Conservation (phyloP, 345 rosid genomes). For the Brassica juncea region DNA sequence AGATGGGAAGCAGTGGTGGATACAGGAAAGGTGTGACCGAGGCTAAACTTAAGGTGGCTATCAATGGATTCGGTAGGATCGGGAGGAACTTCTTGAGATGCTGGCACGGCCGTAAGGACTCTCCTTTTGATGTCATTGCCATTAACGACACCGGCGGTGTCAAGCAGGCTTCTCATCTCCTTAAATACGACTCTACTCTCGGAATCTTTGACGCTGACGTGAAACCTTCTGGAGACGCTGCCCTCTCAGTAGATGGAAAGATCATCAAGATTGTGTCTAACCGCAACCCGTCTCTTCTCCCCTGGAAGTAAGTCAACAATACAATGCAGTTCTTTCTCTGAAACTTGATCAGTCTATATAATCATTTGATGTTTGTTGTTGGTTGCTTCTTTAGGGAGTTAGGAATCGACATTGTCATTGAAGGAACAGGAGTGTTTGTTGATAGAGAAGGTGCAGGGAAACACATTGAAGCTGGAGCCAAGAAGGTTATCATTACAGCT, state of each 20-base stretch:
- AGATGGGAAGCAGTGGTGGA: conserved; percentile 71
- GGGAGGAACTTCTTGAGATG: conserved; percentile 98
- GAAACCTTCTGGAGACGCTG: conserved; percentile 70
- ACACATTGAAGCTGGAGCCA: conserved; percentile 90
- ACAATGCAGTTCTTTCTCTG: conserved; percentile 26
- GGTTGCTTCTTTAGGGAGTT: conserved; percentile 55
- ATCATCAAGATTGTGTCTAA: conserved; percentile 78
- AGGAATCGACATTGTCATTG: conserved; percentile 81
- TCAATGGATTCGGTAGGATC: conserved; percentile 88
- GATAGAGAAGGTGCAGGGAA: conserved; percentile 95
- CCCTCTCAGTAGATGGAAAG: conserved; percentile 90
- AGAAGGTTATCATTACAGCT: conserved; percentile 93
- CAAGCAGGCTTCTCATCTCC: conserved; percentile 94
- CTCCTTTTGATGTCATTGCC: conserved; percentile 88
- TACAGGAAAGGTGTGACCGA: conserved; percentile 64
- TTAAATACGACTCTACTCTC: conserved; percentile 90
- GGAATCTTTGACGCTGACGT: conserved; percentile 92
- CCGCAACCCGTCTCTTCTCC: conserved; percentile 76
- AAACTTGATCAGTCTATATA: neutral
- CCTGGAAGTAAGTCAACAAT: conserved; percentile 75
- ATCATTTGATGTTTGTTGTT: neutral
- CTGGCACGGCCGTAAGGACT: conserved; percentile 93
- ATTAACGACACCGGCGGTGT: conserved; percentile 86
- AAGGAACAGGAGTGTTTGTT: conserved; percentile 95
- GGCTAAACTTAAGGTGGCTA: conserved; percentile 92